These are phyloP conservation scores for Phytophthora ohioensis DNA, from an alignment of 352 stramenopile species.

Conservation along the genomic window DNA sequence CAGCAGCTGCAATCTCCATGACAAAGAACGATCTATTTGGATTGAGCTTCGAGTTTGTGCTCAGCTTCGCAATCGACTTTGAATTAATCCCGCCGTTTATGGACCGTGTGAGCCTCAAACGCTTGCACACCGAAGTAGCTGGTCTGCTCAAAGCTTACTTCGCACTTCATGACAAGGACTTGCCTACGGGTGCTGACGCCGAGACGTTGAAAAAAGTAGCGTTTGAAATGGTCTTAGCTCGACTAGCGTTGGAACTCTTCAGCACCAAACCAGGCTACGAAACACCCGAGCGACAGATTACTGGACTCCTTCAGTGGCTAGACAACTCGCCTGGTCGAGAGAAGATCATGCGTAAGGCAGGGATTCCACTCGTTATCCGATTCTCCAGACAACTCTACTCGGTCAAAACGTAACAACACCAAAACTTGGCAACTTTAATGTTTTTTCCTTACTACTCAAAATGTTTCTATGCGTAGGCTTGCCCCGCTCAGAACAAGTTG, in stretches of 20 bases:
- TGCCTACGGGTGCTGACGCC: conserved; percentile 52
- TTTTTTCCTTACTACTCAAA: not conserved
- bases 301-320: conserved; percentile 76
- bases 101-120: conserved; percentile 79
- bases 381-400: conserved; percentile 80
- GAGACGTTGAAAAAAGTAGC: conserved; percentile 80
- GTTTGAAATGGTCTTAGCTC: conserved; percentile 70
- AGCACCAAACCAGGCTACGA: conserved; percentile 69
- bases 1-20: conserved; percentile 22
- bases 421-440: not conserved
- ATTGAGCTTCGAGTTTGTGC: conserved; percentile 68
- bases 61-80: conserved; percentile 84
- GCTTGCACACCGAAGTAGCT: conserved; percentile 68
- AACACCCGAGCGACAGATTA: conserved; percentile 77
- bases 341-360: conserved; percentile 74
- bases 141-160: conserved; percentile 73
- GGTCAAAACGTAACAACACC: conserved; percentile 24
- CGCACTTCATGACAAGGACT: conserved; percentile 59
- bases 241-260: conserved; percentile 80
- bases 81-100: conserved; percentile 85
- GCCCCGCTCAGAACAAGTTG: conserved; percentile 52
- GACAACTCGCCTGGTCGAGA: conserved; percentile 77
- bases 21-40: conserved; percentile 62
- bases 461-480: conserved; percentile 24
- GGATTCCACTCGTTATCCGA: conserved; percentile 72